These are phyloP conservation scores for Mercurialis annua DNA, from an alignment of 345 rosid species.

Conservation along the genomic window DNA sequence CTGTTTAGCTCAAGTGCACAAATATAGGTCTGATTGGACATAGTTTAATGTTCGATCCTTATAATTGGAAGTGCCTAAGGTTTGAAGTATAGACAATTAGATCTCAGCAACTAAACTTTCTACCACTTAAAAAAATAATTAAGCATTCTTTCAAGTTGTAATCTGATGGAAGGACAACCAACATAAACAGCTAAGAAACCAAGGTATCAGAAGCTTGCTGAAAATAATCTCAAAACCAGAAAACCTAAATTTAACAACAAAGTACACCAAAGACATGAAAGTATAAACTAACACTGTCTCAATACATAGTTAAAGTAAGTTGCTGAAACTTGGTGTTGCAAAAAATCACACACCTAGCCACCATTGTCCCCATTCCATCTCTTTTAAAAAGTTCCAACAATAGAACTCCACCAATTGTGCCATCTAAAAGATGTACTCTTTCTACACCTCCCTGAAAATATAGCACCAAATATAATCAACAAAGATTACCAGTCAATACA, in stretches of 20 bases:
- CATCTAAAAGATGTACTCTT: slow-evolving; percentile 94
- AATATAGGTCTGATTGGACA: neutral
- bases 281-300: too few relatives aligned
- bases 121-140: too few relatives aligned
- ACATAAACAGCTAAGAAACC: neutral
- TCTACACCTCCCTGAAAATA: slow-evolving; percentile 84
- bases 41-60: neutral
- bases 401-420: slow-evolving; percentile 79
- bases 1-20: neutral
- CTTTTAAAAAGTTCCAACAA: slow-evolving; percentile 87
- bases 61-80: neutral
- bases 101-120: neutral
- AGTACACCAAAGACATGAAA: slow-evolving; percentile 1
- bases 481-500: neutral
- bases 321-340: neutral
- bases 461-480: slow-evolving; percentile 17
- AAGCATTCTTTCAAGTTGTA: neutral
- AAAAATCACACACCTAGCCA: slow-evolving; percentile 61
- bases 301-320: neutral
- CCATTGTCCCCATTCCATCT: slow-evolving; percentile 99
- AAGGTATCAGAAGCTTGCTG: neutral
- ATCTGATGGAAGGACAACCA: neutral
- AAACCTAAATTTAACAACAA: neutral
- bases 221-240: neutral
- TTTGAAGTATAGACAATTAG: neutral